Evolutionary conservation across 2,329 filamentous ascomycete genomes (phyloP), one percentile per base, ranked within the genome.

Genomic region (Magnaporthiopsis rhizophila): DNA sequence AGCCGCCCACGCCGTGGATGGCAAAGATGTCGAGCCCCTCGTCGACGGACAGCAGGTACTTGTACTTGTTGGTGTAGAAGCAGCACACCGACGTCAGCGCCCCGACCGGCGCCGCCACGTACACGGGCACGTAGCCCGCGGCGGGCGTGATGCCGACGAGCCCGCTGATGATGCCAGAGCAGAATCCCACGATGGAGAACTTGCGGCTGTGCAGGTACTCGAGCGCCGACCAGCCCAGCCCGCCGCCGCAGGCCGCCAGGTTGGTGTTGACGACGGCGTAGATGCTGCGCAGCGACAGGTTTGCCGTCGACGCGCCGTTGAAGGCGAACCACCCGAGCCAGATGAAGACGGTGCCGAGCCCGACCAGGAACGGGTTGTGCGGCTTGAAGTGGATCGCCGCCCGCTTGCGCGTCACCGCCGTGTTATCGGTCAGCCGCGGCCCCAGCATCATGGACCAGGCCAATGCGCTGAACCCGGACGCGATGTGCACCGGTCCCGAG

Each of bases 371-470:
- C 0, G 85, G 83, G 72, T 87, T 88, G 71, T 89, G 86, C 1
- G 85, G 81, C 71, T 83, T 86, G 60, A 78, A 76, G 68, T 83
- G 80, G 7, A 53, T 11, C 45, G 9, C 45, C 1, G 45, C 45
- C 45, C 45, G 45, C 45, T 53, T 53, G 45, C 45, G 45, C 45
- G 45, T 53, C 32, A 77, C 74, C 66, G 79, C 77, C 64, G 81
- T 78, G 61, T 79, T 78, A 58, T 75, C 75, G 65, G 80, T 76
- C 64, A 75, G 59, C 59, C 86, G 79, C 69, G 86, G 86, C 18
- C 86, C 86, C 1, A 89, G 80, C 65, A 87, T 81, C 58, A 88
- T 76, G 1, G 86, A 84, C 70, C 87, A 89, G 3, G 86, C 86
- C 5, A 89, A 77, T 9, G 85, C 86, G n/a, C 81, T 77, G 76